Base-by-base conservation (phyloP, 371 early-diverging fungal species). In the Mitosporidium daphniae region DNA sequence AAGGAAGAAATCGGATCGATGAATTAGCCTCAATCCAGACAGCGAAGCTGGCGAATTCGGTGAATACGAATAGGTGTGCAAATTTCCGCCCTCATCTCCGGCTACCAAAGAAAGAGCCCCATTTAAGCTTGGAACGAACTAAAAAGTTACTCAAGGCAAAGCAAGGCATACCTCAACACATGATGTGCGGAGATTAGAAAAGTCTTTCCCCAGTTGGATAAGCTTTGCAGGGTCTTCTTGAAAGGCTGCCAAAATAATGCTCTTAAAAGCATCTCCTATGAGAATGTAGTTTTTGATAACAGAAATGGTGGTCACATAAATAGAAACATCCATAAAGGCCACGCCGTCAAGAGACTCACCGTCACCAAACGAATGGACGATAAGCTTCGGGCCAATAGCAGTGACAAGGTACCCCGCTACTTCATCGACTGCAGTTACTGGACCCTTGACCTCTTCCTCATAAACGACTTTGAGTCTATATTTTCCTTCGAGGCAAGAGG, bases 221-320 rank as follows among this genome's bases (percentile, higher is more conserved):
- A 93, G 46, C 28, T 75, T 70, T 0, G 75, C 57, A 3, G 86
- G 86, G 16, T 82, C 78, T 27, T 77, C 63, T 53, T 94, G 93
- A 38, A 78, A 82, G 1, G 67, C 91, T 1, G 70, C 40, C 30
- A 93, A 78, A 65, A 70, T 72, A 1, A 78, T 53, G 5, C 75
- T 64, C 36, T 77, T 75, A 41, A 55, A 55, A 2, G 69, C 55
- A 39, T 95, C 97, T 12, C 74, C 75, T n/a, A 82, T 40, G 6
- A 84, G 39, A 31, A 91, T 55, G 23, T 72, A 66, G 33, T 70
- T 75, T 42, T 78, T 84, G 34, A 89, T 56, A 0, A 70, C 50
- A 2, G 53, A 41, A 19, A 84, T 49, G 25, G 61, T 58, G 5
- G 58, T 68, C 6, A 73, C 71, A 45, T 66, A 89, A 14, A 74